A percentile compares a stretch with the other conserved stretches of the same genome.
Evolutionary conservation across 257 asterid genomes (phyloP).

Genomic region (Solanum megistacrolobum): DNA sequence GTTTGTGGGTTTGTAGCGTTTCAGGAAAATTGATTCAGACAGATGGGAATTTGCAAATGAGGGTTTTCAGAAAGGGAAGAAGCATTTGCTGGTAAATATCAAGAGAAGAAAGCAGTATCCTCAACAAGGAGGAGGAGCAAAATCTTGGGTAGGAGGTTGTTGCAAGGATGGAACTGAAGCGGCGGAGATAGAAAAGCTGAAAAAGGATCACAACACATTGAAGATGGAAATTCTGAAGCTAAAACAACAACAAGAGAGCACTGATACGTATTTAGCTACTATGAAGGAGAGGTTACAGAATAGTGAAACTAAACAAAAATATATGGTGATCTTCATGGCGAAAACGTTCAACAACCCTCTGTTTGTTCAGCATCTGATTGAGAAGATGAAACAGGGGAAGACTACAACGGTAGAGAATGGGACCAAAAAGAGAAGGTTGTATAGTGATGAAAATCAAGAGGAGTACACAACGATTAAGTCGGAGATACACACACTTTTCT

Average conservation of each 20-base stretch:
- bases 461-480: slow-evolving; percentile 29
- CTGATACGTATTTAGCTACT: slow-evolving; percentile 28
- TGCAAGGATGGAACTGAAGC: slow-evolving; percentile 14
- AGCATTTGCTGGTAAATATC: slow-evolving; percentile 62
- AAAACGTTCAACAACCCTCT: slow-evolving; percentile 48
- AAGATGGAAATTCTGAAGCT: slow-evolving; percentile 38
- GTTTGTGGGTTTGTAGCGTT: slow-evolving; percentile 34
- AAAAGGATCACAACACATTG: slow-evolving; percentile 30
- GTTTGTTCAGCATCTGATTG: slow-evolving; percentile 18
- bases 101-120: slow-evolving; percentile 55
- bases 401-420: neutral
- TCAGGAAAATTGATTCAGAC: slow-evolving; percentile 77
- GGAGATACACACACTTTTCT: slow-evolving; percentile 31
- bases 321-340: slow-evolving; percentile 30
- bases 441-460: slow-evolving; percentile 8
- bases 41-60: slow-evolving; percentile 88
- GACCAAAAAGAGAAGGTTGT: slow-evolving; percentile 14
- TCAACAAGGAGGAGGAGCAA: slow-evolving; percentile 10
- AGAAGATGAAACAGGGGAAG: slow-evolving; percentile 25
- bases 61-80: slow-evolving; percentile 62
- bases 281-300: slow-evolving; percentile 34
- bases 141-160: slow-evolving; percentile 23
- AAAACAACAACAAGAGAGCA: slow-evolving; percentile 49
- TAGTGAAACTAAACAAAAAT: slow-evolving; percentile 41
- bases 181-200: slow-evolving; percentile 42